Evolutionary conservation across 805 yeast species (phyloP), one percentile per base, ranked within the genome.

Genomic region (Ascoidea asiatica): DNA sequence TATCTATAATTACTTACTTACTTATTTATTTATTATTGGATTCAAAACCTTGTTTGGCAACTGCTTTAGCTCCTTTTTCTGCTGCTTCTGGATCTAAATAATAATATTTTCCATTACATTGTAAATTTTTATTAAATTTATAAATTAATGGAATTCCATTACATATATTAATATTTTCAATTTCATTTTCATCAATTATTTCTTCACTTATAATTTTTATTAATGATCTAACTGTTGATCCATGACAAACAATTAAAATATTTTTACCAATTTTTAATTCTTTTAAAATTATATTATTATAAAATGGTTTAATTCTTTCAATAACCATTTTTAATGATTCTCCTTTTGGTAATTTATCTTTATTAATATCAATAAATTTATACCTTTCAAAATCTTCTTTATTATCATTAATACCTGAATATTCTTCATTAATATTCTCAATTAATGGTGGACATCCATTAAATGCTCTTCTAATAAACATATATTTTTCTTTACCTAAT

Each of bases 1-100:
- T 23, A 23, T 23, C 11, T 23, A 6, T 23, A 7, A 23, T 23
- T 23, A 7, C 33, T 23, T 23, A 23, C 11, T 23, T n/a, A 7
- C 33, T 23, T 23, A 23, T 23, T 23, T 23, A 6, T 23, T 23
- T 7, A 7, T 23, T 23, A 6, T 23, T 23, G 11, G 6, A 7
- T 11, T 23, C 62, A 49, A 66, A 72, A 38, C 94, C 95, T 62
- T 84, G 92, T 46, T 78, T 75, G 44, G 82, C 85, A 39, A 84
- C 90, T 52, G 78, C 81, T 51, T 77, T 85, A 18, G 90, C 88
- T 62, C 84, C 87, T 46, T 78, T 72, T 47, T 75, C 77, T 37
- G 92, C 92, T 48, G 73, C 77, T 61, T 81, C 85, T 5, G 90
- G 92, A 62, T 84, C 95, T 54, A 84, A 65, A 64, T 83, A 84